phyloP scores from a whole-genome alignment of 495 filamentous ascomycete species.

The Podospora tetraspora region DNA sequence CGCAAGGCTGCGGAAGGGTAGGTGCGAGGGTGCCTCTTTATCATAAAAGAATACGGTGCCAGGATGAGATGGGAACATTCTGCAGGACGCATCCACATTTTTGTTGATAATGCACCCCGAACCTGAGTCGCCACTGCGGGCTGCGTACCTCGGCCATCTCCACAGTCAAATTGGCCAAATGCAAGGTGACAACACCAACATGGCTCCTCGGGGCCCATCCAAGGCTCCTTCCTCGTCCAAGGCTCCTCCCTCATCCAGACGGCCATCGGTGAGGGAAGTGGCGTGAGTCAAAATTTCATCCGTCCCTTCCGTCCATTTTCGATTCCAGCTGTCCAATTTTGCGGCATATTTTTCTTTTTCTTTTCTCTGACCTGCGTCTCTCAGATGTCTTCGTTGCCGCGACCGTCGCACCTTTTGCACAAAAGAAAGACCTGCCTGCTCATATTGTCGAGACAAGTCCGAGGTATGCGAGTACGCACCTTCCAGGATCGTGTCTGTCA shows the following conservation, averaged over 20 bases:
- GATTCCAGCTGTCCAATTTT: background rate
- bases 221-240: background rate
- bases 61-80: background rate
- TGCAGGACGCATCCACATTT: background rate
- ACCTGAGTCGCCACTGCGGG: background rate
- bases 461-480: conserved; percentile 21
- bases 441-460: conserved; percentile 15
- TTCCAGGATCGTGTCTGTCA: conserved; percentile 20
- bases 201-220: background rate
- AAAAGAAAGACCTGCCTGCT: conserved; percentile 23
- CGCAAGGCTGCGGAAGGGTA: background rate
- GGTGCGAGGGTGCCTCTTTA: background rate
- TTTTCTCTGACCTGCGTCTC: background rate
- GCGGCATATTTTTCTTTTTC: background rate
- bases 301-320: background rate
- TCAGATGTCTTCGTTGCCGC: conserved; percentile 24
- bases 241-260: background rate
- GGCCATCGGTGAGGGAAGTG: background rate
- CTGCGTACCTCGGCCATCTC: background rate
- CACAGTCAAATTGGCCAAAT: background rate
- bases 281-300: background rate
- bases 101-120: background rate
- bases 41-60: background rate
- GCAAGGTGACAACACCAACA: background rate
- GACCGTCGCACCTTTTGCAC: conserved; percentile 20